Evolutionary conservation across 1,284 basidiomycete genomes (phyloP).

Genomic region (Ustilago trichophora): DNA sequence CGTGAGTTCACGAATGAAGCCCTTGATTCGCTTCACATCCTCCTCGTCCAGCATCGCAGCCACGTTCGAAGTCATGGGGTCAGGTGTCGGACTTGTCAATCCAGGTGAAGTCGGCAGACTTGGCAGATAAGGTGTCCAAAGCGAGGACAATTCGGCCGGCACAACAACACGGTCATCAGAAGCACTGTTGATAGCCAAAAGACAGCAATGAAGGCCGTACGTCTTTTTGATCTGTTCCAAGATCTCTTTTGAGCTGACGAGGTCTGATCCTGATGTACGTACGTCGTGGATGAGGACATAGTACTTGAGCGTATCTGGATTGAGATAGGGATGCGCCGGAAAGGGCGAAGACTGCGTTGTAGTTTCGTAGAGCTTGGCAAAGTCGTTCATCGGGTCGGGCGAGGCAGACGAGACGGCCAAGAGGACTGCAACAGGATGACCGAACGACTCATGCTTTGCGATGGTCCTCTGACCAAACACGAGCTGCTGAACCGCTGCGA

Average conservation of each 20-base stretch:
- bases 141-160: constrained; percentile 12
- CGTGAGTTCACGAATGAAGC: constrained; percentile 87
- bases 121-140: constrained; percentile 23
- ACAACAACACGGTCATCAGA: constrained; percentile 24
- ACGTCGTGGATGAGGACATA: constrained; percentile 63
- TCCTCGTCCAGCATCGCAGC: constrained; percentile 71
- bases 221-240: constrained; percentile 59
- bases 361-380: constrained; percentile 59
- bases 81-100: background rate
- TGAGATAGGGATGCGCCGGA: constrained; percentile 50
- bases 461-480: constrained; percentile 40
- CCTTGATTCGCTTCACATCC: constrained; percentile 81
- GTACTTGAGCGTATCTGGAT: constrained; percentile 57
- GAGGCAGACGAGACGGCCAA: constrained; percentile 55
- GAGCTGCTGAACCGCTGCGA: constrained; percentile 42
- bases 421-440: constrained; percentile 48
- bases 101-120: constrained; percentile 8
- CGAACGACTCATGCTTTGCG: constrained; percentile 52
- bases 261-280: constrained; percentile 42
- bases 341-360: constrained; percentile 43
- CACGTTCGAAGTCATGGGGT: background rate
- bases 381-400: constrained; percentile 63
- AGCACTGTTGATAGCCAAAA: constrained; percentile 61
- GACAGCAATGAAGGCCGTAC: constrained; percentile 64
- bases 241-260: constrained; percentile 48